Base-by-base conservation (phyloP, 768 basidiomycete species). In the Termitomyces sp. region DNA sequence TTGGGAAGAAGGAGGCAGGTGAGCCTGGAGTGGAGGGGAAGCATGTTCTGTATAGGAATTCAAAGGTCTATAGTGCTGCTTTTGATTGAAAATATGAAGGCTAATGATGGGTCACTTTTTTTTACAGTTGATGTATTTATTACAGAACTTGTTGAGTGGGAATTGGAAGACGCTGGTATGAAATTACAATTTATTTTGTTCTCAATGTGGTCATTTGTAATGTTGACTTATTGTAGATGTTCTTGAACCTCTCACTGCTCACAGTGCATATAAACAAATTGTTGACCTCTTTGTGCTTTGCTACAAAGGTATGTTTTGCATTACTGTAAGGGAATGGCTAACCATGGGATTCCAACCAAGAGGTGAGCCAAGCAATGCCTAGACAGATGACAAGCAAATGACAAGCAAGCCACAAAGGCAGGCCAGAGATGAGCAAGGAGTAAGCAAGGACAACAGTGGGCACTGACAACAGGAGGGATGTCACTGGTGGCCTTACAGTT, bases 41-140 rank as follows among this genome's bases (percentile, higher is more conserved):
- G 67, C 95, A 96, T 73, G 92, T 97, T 51, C 93, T 93, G 25
- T 96, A 96, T 73, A 75, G 95, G 63, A 96, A 97, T 73, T 95
- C 93, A 29, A 95, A 95, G 79, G 89, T 88, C 57, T 42, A 75
- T 67, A 43, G 41, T 41, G 17, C 46, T 3, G 10, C 32, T 54
- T 34, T 37, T 47, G 38, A 47, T 43, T 42, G 23, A 19, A 19
- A 31, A 23, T 12, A 5, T 6, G 37, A 25, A 9, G 40, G 58
- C 47, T 56, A 46, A 43, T 59, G 32, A 54, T 27, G 62, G 61
- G 25, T 38, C n/a, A 47, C 52, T 59, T 40, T 41, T 46, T 11
- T 10, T 12, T 2, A 23, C 59, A 92, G 89, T 79, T 96, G 68
- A 97, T 95, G 32, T 94, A 95, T 71, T 75, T 96, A n/a, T 74